phyloP scores from a whole-genome alignment of 2,329 filamentous ascomycete species.

The Fonsecaea nubica region DNA sequence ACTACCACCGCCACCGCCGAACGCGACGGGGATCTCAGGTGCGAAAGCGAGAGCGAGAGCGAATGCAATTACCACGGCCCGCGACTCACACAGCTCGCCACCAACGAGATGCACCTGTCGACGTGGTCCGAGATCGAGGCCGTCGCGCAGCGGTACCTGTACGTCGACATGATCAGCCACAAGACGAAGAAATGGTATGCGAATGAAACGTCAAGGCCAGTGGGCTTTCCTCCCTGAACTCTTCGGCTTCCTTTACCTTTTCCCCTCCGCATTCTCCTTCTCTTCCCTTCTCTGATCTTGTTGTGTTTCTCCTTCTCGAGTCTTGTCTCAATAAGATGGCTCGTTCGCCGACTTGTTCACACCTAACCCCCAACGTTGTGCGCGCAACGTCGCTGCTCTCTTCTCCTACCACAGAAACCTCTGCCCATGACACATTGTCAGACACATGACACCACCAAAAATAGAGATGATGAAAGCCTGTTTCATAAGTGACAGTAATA shows the following conservation, averaged over 20 bases:
- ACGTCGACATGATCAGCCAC: constrained; percentile 2
- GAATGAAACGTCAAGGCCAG: background rate
- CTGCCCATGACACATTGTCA: too few species aligned
- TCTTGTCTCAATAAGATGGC: too few species aligned
- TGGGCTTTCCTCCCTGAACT: background rate
- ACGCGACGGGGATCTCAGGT: too few species aligned
- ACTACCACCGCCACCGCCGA: too few species aligned
- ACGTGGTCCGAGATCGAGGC: constrained; percentile 8
- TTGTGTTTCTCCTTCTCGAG: too few species aligned
- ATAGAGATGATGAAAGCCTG: too few species aligned
- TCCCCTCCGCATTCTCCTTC: background rate
- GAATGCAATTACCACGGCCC: constrained; percentile 3
- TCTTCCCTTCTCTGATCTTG: background rate
- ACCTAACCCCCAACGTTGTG: too few species aligned
- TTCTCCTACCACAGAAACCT: too few species aligned
- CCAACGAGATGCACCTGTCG: constrained; percentile 1
- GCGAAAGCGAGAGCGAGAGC: background rate
- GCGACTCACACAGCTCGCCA: background rate
- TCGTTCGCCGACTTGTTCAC: too few species aligned
- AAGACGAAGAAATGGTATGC: constrained; percentile 14
- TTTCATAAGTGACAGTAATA: too few species aligned
- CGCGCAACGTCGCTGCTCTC: too few species aligned
- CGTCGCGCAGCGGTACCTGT: constrained; percentile 9
- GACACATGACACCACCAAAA: too few species aligned
- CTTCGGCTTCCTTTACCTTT: background rate